phyloP scores from a whole-genome alignment of 768 basidiomycete species.

The Termitomyces sp. region DNA sequence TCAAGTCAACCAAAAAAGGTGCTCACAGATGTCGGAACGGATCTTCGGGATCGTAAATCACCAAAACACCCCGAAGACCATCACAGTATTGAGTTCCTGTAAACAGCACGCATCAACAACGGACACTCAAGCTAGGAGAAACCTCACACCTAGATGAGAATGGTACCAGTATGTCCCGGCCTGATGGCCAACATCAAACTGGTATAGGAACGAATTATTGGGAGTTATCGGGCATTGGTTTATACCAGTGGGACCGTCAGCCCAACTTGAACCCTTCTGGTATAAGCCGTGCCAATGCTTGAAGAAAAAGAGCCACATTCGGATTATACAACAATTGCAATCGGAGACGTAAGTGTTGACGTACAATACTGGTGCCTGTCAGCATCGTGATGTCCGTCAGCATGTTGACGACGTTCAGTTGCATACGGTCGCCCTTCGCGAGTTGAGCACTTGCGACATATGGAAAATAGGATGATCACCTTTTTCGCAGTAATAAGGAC shows the following conservation, averaged over 20 bases:
- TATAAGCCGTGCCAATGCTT: constrained; percentile 5
- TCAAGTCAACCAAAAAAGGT: too few species aligned
- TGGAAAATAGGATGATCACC: not conserved
- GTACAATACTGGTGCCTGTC: constrained; percentile 1
- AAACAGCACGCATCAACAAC: not conserved
- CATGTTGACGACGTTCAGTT: not conserved
- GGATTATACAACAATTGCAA: not conserved
- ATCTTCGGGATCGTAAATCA: constrained; percentile 3
- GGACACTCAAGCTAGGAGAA: not conserved
- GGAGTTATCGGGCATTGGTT: constrained; percentile 3
- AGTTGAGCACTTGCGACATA: not conserved
- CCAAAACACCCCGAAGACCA: not conserved
- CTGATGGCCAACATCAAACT: not conserved
- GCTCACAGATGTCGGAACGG: not conserved
- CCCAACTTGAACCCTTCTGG: not conserved
- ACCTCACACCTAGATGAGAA: not conserved
- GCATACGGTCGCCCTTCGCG: not conserved
- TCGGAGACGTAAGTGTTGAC: not conserved
- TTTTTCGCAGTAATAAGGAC: not conserved
- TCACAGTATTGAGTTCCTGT: constrained; percentile 4
- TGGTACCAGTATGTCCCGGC: constrained; percentile 5
- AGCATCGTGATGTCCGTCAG: constrained; percentile 1
- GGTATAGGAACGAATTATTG: not conserved
- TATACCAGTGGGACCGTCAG: not conserved
- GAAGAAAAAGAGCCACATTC: not conserved